These are phyloP conservation scores for Mercurialis annua DNA, from an alignment of 345 rosid genomes.

Conservation along the genomic window DNA sequence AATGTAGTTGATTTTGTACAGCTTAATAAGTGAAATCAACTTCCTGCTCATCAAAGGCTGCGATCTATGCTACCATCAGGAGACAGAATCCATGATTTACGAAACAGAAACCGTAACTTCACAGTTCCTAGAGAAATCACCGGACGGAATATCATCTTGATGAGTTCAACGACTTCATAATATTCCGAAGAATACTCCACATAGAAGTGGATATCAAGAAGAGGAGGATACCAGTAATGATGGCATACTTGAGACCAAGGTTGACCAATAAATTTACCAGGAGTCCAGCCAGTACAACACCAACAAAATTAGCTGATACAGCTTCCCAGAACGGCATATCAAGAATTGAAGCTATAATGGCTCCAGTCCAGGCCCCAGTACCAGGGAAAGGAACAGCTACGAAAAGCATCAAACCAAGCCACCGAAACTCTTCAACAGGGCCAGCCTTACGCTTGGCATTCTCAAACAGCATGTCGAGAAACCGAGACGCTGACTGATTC, in stretches of 20 bases:
- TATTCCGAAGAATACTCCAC: slow-evolving; percentile 73
- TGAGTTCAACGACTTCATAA: slow-evolving; percentile 50
- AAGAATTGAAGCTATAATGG: slow-evolving; percentile 76
- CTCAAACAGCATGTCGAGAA: slow-evolving; percentile 60
- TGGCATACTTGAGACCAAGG: slow-evolving; percentile 76
- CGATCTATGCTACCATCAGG: background rate
- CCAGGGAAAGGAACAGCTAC: slow-evolving; percentile 98
- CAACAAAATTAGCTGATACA: slow-evolving; percentile 69
- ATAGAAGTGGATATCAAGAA: slow-evolving; percentile 69
- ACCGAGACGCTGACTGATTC: slow-evolving; percentile 51
- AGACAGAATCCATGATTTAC: background rate
- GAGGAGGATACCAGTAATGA: slow-evolving; percentile 57
- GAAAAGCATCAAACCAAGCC: slow-evolving; percentile 93
- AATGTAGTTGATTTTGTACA: background rate
- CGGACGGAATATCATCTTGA: slow-evolving; percentile 24
- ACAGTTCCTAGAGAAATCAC: background rate
- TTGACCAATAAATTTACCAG: slow-evolving; percentile 80
- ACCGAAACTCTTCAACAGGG: slow-evolving; percentile 87
- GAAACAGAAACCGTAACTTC: background rate
- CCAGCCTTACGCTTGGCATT: slow-evolving; percentile 77
- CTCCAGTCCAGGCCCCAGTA: slow-evolving; percentile 97
- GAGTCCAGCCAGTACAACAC: slow-evolving; percentile 77
- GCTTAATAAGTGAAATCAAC: background rate
- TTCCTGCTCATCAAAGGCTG: background rate
- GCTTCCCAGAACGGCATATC: slow-evolving; percentile 91